Base-by-base conservation (phyloP, 345 rosid species). In the Corymbia maculata region DNA sequence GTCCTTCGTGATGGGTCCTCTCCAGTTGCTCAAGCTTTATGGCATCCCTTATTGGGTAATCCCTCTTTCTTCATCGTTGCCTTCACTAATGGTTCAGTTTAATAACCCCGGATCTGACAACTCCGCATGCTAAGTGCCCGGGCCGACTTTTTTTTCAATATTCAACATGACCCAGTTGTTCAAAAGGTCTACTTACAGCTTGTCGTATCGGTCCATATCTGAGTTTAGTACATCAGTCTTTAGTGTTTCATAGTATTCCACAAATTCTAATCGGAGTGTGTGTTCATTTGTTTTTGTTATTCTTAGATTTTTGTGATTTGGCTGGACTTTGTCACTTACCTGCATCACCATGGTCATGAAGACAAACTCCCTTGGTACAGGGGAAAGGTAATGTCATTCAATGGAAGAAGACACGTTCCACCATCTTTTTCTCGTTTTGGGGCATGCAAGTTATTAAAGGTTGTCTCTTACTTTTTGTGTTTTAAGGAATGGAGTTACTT, bases 331-430 rank as follows among this genome's bases (percentile, higher is more conserved):
- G 99, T 97, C 32, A 97, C 99, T 15, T 97, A 95, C 92, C 87
- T 97, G 86, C 99, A 97, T 88, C 99, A 96, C 93, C 99, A 97
- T 47, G 99, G 99, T 66, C 95, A 95, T 68, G 97, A 95, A 49
- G 95, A 94, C 68, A 97, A 95, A 88, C 94, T 97, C 87, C 99
- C 99, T 80, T 97, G 99, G 99, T 96, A 97, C 91, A 97, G 99
- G 4, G 96, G 97, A 50, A 89, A 95, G 97, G 99, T 97, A 93
- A 8, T 87, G 51, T 45, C 52, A 44, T 19, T 47, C 44, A 55
- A 42, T 61, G 75, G 44, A 86, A 55, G 28, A 44, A 86, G 79
- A 19, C 19, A 15, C 19, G 10, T 86, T 22, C 80, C 88, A 24
- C 52, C 36, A n/a, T 44, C 13, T n/a, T 32, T 75, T 75, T 42